Percentiles rank a stretch among this genome's conserved stretches.
Conservation (phyloP, 1,284 basidiomycete species). For the Golubevia pallescens region DNA sequence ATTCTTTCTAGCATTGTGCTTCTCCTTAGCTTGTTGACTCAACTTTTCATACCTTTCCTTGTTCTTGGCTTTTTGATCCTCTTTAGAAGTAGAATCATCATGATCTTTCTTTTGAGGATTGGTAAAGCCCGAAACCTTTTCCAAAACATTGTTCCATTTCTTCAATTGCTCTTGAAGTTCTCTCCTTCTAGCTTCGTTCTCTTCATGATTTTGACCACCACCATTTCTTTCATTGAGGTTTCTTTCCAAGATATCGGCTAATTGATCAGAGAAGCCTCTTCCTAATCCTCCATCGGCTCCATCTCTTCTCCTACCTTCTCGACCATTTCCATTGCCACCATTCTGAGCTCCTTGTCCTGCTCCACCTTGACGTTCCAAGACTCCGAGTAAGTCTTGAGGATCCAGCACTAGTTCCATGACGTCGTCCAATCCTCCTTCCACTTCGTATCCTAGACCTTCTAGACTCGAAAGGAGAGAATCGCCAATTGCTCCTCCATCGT, state of each 20-base stretch:
- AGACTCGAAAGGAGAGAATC: background rate
- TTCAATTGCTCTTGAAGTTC: background rate
- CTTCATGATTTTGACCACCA: background rate
- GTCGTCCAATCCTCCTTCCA: background rate
- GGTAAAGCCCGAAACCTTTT: background rate
- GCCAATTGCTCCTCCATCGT: constrained; percentile 1
- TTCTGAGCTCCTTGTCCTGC: background rate
- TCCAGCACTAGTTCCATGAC: background rate
- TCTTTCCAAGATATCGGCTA: background rate
- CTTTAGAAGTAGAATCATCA: background rate
- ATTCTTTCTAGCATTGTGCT: too few species aligned
- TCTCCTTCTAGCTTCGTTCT: constrained; percentile 1
- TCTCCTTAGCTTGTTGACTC: too few species aligned
- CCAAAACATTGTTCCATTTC: background rate
- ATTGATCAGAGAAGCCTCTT: background rate
- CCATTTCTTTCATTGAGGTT: background rate
- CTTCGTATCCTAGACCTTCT: background rate
- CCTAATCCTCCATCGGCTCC: background rate
- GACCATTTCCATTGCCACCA: background rate
- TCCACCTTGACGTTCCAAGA: background rate
- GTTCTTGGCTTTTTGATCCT: too few species aligned
- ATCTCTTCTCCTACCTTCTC: background rate
- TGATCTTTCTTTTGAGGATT: background rate
- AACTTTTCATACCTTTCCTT: too few species aligned
- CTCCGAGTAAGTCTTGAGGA: background rate